Conservation (phyloP, 1,139 yeast species). For the Geotrichum siamense region DNA sequence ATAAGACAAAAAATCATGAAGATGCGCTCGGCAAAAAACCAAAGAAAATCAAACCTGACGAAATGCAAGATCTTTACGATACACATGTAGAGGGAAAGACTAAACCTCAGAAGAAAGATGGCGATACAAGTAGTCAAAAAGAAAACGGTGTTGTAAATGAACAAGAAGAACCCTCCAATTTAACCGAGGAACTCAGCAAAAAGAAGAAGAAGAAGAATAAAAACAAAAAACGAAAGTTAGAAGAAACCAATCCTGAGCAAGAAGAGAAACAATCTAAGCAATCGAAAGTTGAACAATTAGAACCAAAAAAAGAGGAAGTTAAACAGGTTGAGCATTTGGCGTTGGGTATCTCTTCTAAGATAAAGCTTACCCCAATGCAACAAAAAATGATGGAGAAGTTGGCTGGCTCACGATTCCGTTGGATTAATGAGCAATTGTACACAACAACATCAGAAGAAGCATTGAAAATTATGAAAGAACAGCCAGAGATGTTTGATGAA, state of each 20-base stretch:
- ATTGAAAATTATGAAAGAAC: slow-evolving; percentile 59
- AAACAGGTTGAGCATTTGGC: slow-evolving; percentile 17
- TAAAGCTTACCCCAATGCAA: slow-evolving; percentile 79
- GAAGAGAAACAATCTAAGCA: slow-evolving; percentile 1
- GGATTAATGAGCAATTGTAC: slow-evolving; percentile 94
- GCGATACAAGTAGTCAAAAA: slow-evolving; percentile 32
- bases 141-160: slow-evolving; percentile 3
- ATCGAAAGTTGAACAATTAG: slow-evolving; percentile 7
- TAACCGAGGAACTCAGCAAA: slow-evolving; percentile 3
- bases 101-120: slow-evolving; percentile 20
- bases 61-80: slow-evolving; percentile 16
- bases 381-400: slow-evolving; percentile 93
- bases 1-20: slow-evolving; percentile 18
- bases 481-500: slow-evolving; percentile 86
- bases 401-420: slow-evolving; percentile 90
- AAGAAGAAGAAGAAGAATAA: neutral
- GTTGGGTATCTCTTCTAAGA: slow-evolving; percentile 18
- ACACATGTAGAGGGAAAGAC: slow-evolving; percentile 10
- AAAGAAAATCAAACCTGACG: slow-evolving; percentile 17
- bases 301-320: slow-evolving; percentile 9
- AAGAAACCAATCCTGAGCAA: neutral
- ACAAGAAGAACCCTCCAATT: slow-evolving; percentile 19
- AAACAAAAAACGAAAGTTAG: slow-evolving; percentile 12
- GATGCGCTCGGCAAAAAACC: slow-evolving; percentile 13
- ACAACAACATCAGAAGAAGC: slow-evolving; percentile 79